Evolutionary conservation across 345 rosid genomes (phyloP).

Genomic region (Rhodomyrtus tomentosa): DNA sequence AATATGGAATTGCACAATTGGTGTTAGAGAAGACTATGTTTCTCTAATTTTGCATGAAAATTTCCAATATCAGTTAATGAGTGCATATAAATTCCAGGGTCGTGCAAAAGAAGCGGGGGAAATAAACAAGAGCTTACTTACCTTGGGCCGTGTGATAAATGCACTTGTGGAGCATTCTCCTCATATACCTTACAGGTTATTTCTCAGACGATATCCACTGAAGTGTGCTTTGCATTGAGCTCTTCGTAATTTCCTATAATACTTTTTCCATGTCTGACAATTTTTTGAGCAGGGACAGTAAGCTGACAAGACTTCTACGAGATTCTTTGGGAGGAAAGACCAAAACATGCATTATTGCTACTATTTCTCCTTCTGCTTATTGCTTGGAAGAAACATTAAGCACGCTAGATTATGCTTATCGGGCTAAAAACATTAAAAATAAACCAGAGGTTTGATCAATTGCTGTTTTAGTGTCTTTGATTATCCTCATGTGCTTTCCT

Average conservation of each 20-base stretch:
- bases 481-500: not conserved
- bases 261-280: not conserved
- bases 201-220: not conserved
- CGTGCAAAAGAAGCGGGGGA: constrained; percentile 99
- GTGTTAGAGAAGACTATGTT: not conserved
- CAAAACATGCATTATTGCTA: constrained; percentile 92
- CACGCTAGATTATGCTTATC: constrained; percentile 86
- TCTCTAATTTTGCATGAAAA: not conserved
- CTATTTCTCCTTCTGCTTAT: constrained; percentile 83
- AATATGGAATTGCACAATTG: not conserved
- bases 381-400: constrained; percentile 87
- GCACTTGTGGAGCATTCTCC: constrained; percentile 96
- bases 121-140: constrained; percentile 93
- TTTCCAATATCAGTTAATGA: not conserved
- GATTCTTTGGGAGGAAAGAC: constrained; percentile 96
- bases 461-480: not conserved
- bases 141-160: constrained; percentile 92
- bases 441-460: constrained; percentile 70
- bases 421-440: constrained; percentile 89
- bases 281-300: constrained; percentile 60
- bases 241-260: not conserved
- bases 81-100: constrained; percentile 22
- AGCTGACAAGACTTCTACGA: constrained; percentile 86
- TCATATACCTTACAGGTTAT: constrained; percentile 87
- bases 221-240: not conserved